Evolutionary conservation across 2,329 filamentous ascomycete genomes (phyloP).

Genomic region (Coniochaeta hoffmannii): DNA sequence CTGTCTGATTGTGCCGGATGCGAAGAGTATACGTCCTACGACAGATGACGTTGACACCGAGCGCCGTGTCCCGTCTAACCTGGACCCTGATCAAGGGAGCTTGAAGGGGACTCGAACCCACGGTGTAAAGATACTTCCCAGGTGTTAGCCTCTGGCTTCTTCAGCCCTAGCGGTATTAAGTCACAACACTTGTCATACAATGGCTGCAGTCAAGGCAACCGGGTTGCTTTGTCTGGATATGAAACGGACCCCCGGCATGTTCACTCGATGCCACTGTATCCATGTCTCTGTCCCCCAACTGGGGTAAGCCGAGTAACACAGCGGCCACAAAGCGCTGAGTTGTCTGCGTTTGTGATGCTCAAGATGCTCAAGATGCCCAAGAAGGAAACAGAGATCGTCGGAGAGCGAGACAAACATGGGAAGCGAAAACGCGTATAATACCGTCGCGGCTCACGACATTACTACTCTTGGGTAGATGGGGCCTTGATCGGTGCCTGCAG

Average conservation of each 20-base stretch:
- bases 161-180: neutral
- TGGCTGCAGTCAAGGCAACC: neutral
- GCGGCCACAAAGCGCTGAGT: neutral
- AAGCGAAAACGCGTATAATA: neutral
- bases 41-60: no score
- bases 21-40: no score
- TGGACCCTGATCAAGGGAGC: no score
- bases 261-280: neutral
- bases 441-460: neutral
- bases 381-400: neutral
- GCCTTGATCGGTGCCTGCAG: constrained; percentile 1
- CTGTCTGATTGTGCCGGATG: no score
- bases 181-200: neutral
- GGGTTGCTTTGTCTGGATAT: neutral
- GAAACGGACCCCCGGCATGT: neutral
- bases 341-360: neutral
- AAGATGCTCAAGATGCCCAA: no score
- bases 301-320: neutral
- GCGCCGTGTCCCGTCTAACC: no score
- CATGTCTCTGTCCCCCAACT: neutral
- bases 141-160: neutral
- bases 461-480: neutral
- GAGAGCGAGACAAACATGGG: neutral
- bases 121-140: no score
- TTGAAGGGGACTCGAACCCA: no score